Evolutionary conservation across 495 filamentous ascomycete genomes (phyloP), one percentile per base, ranked within the genome.

Genomic region (Cercophora scortea): DNA sequence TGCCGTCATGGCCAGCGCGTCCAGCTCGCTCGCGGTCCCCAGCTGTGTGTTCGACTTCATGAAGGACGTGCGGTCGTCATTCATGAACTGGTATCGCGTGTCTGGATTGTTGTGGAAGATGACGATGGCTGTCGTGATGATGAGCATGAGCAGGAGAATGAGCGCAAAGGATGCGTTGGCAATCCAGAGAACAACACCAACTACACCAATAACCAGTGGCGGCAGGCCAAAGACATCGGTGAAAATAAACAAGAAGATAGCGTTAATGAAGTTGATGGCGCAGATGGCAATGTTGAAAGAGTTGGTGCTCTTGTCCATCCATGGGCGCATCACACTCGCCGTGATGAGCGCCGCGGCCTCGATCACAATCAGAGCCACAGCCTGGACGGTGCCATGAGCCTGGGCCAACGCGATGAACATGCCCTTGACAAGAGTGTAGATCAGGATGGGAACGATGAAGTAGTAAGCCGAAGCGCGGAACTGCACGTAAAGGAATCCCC

Each of bases 301-400:
- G 66, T 98, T 98, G 53, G 92, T 96, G 72, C 90, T 93, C 81
- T 96, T 97, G 76, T 98, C 93, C 93, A 98, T 97, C 84, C 90
- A 98, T 7, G 93, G 93, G 40, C 89, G 84, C 59, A 96, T 72
- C 42, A 95, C 82, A 55, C 81, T 86, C 35, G 89, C 83, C 32
- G 65, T 80, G 60, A 97, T 85, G 56, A 98, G 76, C 60, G 88
- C 84, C 32, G 62, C 81, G 0, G 87, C 86, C 72, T 98, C 93
- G 54, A 97, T 84, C 40, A 98, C 68, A 45, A 97, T 77, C 53
- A 96, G 71, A 2, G 85, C 88, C 44, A 97, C 78, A 8, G 92
- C 90, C 64, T 96, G 92, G 17, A 84, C 82, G 11, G 80, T 82
- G n/a, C 85, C 84, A 44, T 71, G 79, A 0, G 69, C 65, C 68